Percentiles rank a stretch among this genome's conserved stretches.
Evolutionary conservation across 2,329 filamentous ascomycete species (phyloP).

Genomic region (Colletotrichum agaves): DNA sequence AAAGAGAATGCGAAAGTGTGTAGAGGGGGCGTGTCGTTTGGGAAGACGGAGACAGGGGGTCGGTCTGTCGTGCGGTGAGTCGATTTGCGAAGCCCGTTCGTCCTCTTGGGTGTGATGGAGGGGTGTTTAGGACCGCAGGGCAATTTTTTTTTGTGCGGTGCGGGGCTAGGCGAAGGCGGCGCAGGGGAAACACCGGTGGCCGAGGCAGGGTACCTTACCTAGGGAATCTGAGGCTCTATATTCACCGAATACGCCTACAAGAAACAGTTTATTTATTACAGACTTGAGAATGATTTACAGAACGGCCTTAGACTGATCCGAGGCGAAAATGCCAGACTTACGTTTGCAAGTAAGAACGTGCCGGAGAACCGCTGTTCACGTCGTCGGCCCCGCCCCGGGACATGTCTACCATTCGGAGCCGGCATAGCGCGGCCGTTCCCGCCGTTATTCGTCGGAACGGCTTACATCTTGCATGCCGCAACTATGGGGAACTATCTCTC

Average conservation of each 20-base stretch:
- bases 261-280: too few relatives aligned
- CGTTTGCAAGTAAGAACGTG: too few relatives aligned
- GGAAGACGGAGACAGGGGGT: constrained; percentile 37
- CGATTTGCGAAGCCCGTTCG: constrained; percentile 32
- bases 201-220: constrained; percentile 7
- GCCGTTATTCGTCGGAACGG: background rate
- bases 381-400: constrained; percentile 16
- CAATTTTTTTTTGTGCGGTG: constrained; percentile 38
- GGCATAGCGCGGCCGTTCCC: background rate
- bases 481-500: too few relatives aligned
- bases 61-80: constrained; percentile 36
- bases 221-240: background rate
- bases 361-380: background rate
- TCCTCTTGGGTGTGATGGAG: constrained; percentile 30
- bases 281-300: too few relatives aligned
- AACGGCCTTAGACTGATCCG: too few relatives aligned
- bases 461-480: too few relatives aligned
- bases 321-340: too few relatives aligned
- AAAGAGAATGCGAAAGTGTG: constrained; percentile 35
- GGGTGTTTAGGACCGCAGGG: constrained; percentile 29
- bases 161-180: constrained; percentile 51
- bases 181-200: constrained; percentile 41
- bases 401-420: constrained; percentile 18
- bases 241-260: too few relatives aligned
- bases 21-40: constrained; percentile 33